phyloP scores from a whole-genome alignment of 2,329 filamentous ascomycete genomes.

The Cercospora berteroae region DNA sequence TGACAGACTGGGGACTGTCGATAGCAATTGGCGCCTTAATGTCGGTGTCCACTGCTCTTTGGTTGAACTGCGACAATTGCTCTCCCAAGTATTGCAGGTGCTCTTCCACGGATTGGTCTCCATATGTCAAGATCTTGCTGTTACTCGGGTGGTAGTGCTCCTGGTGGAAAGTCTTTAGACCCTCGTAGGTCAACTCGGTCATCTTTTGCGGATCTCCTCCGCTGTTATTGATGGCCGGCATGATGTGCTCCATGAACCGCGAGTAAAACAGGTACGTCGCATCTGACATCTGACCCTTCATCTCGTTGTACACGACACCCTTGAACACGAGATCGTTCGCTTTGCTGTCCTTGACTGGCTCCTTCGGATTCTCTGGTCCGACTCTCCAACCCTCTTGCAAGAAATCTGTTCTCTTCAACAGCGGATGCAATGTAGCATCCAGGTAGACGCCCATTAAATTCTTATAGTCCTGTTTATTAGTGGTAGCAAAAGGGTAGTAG shows the following conservation, averaged over 20 bases:
- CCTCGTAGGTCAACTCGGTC: conserved; percentile 88
- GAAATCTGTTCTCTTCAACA: conserved; percentile 89
- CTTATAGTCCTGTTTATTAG: conserved; percentile 89
- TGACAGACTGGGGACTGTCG: conserved; percentile 65
- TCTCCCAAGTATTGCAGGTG: conserved; percentile 78
- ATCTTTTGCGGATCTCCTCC: conserved; percentile 96
- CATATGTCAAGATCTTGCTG: conserved; percentile 92
- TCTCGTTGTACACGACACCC: conserved; percentile 98
- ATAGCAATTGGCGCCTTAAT: conserved; percentile 76
- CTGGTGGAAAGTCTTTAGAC: conserved; percentile 82
- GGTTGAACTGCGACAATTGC: conserved; percentile 70
- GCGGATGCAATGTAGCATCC: conserved; percentile 85
- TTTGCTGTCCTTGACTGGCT: conserved; percentile 45
- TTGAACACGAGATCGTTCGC: conserved; percentile 77
- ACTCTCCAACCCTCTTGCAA: conserved; percentile 96
- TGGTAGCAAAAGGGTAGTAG: conserved; percentile 96
- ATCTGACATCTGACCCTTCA: conserved; percentile 99
- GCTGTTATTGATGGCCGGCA: conserved; percentile 92
- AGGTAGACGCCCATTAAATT: conserved; percentile 97
- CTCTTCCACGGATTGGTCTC: conserved; percentile 79
- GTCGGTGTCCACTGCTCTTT: conserved; percentile 65
- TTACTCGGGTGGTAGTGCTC: conserved; percentile 98
- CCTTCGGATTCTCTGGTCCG: conserved; percentile 79
- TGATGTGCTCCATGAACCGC: conserved; percentile 89
- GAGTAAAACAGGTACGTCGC: conserved; percentile 96